A percentile compares a stretch with the other conserved stretches of the same genome.
Conservation (phyloP, 352 stramenopile genomes). For the Phytophthora tubulina region DNA sequence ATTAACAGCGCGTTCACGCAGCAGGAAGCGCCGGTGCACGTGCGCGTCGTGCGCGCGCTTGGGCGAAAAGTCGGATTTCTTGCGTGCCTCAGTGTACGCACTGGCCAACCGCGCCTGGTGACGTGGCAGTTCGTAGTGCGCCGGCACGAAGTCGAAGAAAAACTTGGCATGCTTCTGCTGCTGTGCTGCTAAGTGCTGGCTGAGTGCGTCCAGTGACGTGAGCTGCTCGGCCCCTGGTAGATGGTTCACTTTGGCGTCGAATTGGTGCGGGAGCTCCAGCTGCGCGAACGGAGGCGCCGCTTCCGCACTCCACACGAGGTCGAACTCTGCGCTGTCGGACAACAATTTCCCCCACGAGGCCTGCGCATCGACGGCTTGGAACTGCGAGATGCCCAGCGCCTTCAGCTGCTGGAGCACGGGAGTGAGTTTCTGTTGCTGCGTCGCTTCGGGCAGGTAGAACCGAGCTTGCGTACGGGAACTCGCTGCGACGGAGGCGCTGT, state of each 20-base stretch:
- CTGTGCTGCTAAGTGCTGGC: constrained; percentile 52
- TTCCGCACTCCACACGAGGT: constrained; percentile 72
- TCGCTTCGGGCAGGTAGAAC: constrained; percentile 63
- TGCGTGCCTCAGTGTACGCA: constrained; percentile 54
- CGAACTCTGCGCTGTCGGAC: constrained; percentile 57
- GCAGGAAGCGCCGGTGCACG: constrained; percentile 73
- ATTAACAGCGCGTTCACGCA: constrained; percentile 51
- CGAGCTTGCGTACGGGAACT: constrained; percentile 41
- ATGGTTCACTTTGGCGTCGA: constrained; percentile 73
- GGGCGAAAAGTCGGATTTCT: constrained; percentile 64
- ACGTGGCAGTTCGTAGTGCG: constrained; percentile 68
- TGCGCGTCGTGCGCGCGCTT: constrained; percentile 59
- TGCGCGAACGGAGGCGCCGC: constrained; percentile 42
- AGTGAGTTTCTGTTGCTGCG: constrained; percentile 41
- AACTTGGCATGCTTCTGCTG: constrained; percentile 68
- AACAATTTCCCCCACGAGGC: constrained; percentile 55
- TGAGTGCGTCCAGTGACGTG: constrained; percentile 53
- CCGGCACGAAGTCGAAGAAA: constrained; percentile 75
- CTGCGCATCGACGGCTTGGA: constrained; percentile 41
- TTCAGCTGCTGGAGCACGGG: constrained; percentile 63
- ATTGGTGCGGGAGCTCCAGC: constrained; percentile 55
- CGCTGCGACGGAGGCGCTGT: neutral
- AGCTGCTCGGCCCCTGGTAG: constrained; percentile 67
- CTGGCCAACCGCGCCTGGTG: constrained; percentile 56
- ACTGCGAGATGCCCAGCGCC: constrained; percentile 63